Evolutionary conservation across 2,329 filamentous ascomycete species (phyloP).

Genomic region (Aspergillus pseudonomiae): DNA sequence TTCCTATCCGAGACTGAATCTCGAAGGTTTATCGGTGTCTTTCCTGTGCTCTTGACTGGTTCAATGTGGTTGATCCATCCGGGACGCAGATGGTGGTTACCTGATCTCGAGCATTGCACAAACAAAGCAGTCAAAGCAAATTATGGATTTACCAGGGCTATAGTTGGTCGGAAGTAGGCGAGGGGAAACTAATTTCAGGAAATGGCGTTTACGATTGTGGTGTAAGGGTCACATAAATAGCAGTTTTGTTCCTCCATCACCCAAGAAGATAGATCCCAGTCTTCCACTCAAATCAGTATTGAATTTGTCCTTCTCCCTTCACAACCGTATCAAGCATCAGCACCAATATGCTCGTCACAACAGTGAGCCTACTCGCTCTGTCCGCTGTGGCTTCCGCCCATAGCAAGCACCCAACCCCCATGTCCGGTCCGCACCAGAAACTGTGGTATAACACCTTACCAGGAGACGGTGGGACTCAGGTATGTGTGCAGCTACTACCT

Average conservation of each 20-base stretch:
- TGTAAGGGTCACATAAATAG: not conserved
- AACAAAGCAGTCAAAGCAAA: no score
- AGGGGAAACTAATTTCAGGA: not conserved
- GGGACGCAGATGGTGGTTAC: not conserved
- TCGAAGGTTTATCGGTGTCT: not conserved
- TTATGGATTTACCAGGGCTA: not conserved
- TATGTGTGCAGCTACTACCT: constrained; percentile 35
- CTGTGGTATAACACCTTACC: constrained; percentile 84
- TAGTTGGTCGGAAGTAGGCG: not conserved
- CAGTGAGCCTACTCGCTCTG: constrained; percentile 36
- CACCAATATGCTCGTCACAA: constrained; percentile 24
- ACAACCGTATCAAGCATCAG: not conserved
- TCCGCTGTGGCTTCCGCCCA: constrained; percentile 62
- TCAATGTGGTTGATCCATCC: not conserved
- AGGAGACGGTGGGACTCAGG: constrained; percentile 82
- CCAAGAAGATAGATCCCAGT: not conserved
- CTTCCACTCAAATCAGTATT: not conserved
- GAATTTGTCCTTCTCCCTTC: not conserved
- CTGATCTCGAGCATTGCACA: not conserved
- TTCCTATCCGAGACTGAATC: not conserved
- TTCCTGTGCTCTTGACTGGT: not conserved
- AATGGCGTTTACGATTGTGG: not conserved
- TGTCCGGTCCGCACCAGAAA: constrained; percentile 70
- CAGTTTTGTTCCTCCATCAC: not conserved
- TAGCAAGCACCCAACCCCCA: constrained; percentile 60